Conservation (phyloP, 208 protist genomes). For the Trypanosomatidae sp. region DNA sequence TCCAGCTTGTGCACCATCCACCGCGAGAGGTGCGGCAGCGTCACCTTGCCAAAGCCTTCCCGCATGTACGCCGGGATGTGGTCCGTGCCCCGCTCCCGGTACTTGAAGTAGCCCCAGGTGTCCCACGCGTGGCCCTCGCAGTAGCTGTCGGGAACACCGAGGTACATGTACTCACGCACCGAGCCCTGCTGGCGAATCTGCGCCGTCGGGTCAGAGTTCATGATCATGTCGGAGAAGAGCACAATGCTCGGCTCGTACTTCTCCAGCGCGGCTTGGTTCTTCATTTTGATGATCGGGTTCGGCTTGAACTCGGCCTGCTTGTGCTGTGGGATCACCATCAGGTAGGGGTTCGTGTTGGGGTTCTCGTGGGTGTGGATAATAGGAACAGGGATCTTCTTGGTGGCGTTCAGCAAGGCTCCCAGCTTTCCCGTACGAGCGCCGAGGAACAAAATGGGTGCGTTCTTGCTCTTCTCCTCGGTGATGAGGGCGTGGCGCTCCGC, state of each 20-base stretch:
- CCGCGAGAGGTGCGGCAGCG: slow-evolving; percentile 69
- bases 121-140: slow-evolving; percentile 81
- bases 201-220: slow-evolving; percentile 70
- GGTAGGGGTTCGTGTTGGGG: slow-evolving; percentile 85
- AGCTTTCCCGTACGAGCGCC: slow-evolving; percentile 77
- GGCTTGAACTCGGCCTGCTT: slow-evolving; percentile 85
- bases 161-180: slow-evolving; percentile 84
- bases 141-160: slow-evolving; percentile 86
- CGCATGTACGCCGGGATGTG: slow-evolving; percentile 69
- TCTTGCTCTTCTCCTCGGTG: slow-evolving; percentile 55
- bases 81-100: slow-evolving; percentile 50
- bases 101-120: slow-evolving; percentile 85
- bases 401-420: slow-evolving; percentile 73
- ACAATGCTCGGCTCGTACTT: slow-evolving; percentile 90
- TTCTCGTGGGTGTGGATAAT: slow-evolving; percentile 82
- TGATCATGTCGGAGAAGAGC: slow-evolving; percentile 84
- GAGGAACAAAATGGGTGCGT: slow-evolving; percentile 80
- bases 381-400: slow-evolving; percentile 76
- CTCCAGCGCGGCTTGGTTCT: slow-evolving; percentile 74
- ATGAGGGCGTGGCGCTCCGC: slow-evolving; percentile 70
- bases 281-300: slow-evolving; percentile 81
- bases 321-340: slow-evolving; percentile 77
- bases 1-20: slow-evolving; percentile 88
- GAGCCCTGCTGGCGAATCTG: slow-evolving; percentile 81
- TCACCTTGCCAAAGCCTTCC: slow-evolving; percentile 77